Percentiles rank a stretch among this genome's conserved stretches.
Evolutionary conservation across 2,329 filamentous ascomycete species (phyloP).

Genomic region (Scedosporium minutisporum): DNA sequence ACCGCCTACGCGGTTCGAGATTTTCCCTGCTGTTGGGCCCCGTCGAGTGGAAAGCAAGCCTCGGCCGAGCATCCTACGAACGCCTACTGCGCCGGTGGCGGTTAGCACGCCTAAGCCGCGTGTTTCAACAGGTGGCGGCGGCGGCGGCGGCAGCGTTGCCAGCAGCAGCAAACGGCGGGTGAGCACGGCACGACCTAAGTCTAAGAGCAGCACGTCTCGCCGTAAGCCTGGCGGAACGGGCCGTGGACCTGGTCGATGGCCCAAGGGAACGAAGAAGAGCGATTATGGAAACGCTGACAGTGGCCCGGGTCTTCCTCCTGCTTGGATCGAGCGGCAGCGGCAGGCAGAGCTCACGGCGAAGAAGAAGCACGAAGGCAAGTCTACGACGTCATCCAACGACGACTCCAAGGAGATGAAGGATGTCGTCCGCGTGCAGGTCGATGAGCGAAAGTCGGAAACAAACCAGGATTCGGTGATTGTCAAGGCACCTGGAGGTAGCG

Average conservation of each 20-base stretch:
- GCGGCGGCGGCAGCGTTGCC: neutral
- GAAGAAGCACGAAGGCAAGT: conserved; percentile 3
- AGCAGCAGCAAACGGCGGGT: conserved; percentile 17
- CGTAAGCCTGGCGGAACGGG: conserved; percentile 54
- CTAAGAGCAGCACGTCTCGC: conserved; percentile 27
- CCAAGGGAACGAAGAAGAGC: conserved; percentile 58
- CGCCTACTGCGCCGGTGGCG: conserved; percentile 21
- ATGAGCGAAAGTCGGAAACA: neutral
- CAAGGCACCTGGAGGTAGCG: neutral
- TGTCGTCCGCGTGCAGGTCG: conserved; percentile 10
- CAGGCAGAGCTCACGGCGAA: neutral
- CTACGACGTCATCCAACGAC: conserved; percentile 6
- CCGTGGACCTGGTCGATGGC: conserved; percentile 55
- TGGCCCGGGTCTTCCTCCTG: conserved; percentile 52
- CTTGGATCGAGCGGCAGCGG: conserved; percentile 26
- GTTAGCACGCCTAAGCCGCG: neutral
- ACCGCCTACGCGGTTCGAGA: conserved; percentile 63
- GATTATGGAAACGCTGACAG: conserved; percentile 59
- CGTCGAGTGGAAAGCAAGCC: conserved; percentile 35
- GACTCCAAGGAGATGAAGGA: conserved; percentile 7
- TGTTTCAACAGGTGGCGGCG: neutral
- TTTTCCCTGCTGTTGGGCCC: conserved; percentile 55
- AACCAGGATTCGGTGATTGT: neutral
- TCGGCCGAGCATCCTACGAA: conserved; percentile 31
- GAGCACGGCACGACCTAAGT: conserved; percentile 28